Evolutionary conservation across 805 yeast species (phyloP).

Genomic region (Trichomonascus vanleenenianus): DNA sequence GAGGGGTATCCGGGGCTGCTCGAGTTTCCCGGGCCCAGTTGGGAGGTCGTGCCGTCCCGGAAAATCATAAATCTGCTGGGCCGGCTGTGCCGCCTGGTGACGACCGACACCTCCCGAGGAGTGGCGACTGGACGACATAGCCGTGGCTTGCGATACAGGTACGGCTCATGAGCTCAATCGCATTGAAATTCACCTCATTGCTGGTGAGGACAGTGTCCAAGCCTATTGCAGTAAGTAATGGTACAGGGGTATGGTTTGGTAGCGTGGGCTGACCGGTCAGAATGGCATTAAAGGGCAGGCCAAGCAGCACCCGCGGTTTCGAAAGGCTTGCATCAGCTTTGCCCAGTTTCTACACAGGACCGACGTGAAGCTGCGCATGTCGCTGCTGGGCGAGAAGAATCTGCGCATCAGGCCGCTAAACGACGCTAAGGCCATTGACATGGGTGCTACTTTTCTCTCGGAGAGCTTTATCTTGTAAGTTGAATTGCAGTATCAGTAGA

Average conservation of each 20-base stretch:
- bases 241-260: background rate
- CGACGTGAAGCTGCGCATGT: constrained; percentile 55
- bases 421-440: constrained; percentile 73
- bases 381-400: constrained; percentile 46
- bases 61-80: background rate
- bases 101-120: too few relatives aligned
- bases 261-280: constrained; percentile 17
- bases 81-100: too few relatives aligned
- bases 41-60: too few relatives aligned
- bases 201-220: constrained; percentile 69
- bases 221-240: constrained; percentile 59
- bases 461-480: constrained; percentile 58
- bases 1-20: background rate
- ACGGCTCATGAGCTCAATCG: constrained; percentile 77
- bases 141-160: too few relatives aligned
- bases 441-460: constrained; percentile 71
- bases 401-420: constrained; percentile 66
- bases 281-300: constrained; percentile 66
- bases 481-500: background rate
- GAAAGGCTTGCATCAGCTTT: constrained; percentile 51
- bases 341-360: constrained; percentile 68
- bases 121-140: too few relatives aligned
- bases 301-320: constrained; percentile 58
- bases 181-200: constrained; percentile 64
- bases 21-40: background rate